Conservation (phyloP, 306 rosid genomes). For the Corylus americana region DNA sequence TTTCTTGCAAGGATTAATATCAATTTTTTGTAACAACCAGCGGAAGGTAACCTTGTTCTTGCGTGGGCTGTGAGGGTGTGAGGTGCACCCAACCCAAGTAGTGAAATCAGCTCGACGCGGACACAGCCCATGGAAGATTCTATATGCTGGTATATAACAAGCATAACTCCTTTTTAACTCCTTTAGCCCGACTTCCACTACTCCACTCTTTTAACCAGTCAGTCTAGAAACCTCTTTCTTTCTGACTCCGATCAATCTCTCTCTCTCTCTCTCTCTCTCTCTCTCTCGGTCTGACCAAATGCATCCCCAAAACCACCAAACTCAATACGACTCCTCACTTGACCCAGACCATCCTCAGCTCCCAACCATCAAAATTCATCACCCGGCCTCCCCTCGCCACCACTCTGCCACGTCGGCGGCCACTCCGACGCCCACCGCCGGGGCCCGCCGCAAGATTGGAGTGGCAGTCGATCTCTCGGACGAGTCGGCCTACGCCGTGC, state of each 20-base stretch:
- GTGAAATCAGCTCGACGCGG: too few species aligned
- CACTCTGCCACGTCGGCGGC: conserved; percentile 42
- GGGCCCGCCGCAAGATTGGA: conserved; percentile 94
- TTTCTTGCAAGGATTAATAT: too few species aligned
- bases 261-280: neutral
- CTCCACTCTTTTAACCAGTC: neutral
- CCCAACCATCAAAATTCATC: conserved; percentile 87
- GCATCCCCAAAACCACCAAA: conserved; percentile 49
- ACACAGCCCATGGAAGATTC: too few species aligned
- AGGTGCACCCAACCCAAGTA: too few species aligned
- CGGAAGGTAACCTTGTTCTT: too few species aligned
- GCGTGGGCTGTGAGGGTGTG: too few species aligned
- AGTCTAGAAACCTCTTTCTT: neutral
- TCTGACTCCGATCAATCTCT: neutral
- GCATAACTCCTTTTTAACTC: too few species aligned
- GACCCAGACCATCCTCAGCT: conserved; percentile 75
- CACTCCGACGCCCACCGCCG: conserved; percentile 89
- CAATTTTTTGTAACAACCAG: too few species aligned
- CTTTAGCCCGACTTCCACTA: neutral
- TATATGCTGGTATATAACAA: too few species aligned
- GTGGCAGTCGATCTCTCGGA: conserved; percentile 97
- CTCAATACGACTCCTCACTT: conserved; percentile 30
- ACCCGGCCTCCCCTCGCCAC: conserved; percentile 79
- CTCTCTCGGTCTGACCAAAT: conserved; percentile 13
- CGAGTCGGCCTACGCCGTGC: conserved; percentile 91